A percentile compares a stretch with the other conserved stretches of the same genome.
Conservation (phyloP, 306 rosid species). For the Acmispon strigosus region DNA sequence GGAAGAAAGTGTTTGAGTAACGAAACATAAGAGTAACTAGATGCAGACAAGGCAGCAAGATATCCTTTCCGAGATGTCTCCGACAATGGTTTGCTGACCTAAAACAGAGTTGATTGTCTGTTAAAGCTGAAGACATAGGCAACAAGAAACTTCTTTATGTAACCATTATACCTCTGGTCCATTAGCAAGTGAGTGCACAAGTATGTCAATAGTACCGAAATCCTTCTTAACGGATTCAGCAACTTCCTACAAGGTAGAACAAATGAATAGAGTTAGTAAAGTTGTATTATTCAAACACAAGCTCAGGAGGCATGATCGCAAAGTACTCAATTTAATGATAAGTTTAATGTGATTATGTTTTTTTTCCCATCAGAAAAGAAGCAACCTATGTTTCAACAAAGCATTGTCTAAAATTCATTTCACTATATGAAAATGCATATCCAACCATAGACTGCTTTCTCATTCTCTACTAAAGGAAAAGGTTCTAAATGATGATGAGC, state of each 20-base stretch:
- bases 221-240: conserved; percentile 83
- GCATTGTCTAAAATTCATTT: no score
- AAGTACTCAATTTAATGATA: neutral
- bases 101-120: conserved; percentile 11
- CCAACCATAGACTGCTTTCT: no score
- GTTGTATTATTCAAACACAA: no score
- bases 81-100: conserved; percentile 87
- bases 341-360: no score
- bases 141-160: neutral
- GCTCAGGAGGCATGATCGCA: neutral
- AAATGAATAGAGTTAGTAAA: neutral
- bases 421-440: no score
- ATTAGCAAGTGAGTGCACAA: conserved; percentile 99
- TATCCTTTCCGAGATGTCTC: conserved; percentile 97
- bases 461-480: no score
- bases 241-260: conserved; percentile 55
- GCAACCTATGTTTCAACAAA: no score
- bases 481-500: no score
- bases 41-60: conserved; percentile 95
- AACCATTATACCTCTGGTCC: conserved; percentile 78
- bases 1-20: conserved; percentile 90
- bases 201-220: conserved; percentile 94
- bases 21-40: conserved; percentile 92
- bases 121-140: neutral
- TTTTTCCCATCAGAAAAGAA: no score